Evolutionary conservation across 2,329 filamentous ascomycete species (phyloP).

Genomic region (Fusarium sp.): DNA sequence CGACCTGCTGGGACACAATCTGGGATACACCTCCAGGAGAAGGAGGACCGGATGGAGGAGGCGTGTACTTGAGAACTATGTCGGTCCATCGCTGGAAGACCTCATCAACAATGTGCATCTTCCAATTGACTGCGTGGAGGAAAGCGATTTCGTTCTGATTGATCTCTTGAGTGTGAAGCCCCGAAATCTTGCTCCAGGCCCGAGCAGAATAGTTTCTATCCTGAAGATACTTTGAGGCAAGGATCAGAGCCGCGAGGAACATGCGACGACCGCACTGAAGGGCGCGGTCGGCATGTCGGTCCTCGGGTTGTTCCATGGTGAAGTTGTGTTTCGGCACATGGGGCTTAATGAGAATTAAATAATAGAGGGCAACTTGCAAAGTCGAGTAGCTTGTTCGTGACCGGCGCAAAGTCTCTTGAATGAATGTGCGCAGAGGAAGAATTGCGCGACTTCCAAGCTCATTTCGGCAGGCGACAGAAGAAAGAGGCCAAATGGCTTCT

Average conservation of each 20-base stretch:
- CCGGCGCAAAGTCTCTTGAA: conserved; percentile 94
- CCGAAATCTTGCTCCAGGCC: conserved; percentile 99
- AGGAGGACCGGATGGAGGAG: conserved; percentile 69
- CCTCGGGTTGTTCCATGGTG: conserved; percentile 84
- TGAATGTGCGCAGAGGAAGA: conserved; percentile 91
- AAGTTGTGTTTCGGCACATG: conserved; percentile 87
- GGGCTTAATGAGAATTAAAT: conserved; percentile 92
- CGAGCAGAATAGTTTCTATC: conserved; percentile 97
- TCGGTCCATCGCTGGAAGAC: conserved; percentile 95
- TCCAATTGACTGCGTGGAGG: conserved; percentile 90
- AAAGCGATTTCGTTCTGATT: conserved; percentile 97
- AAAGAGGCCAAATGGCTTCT: conserved; percentile 95
- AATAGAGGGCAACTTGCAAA: conserved; percentile 95
- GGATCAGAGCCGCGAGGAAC: conserved; percentile 94
- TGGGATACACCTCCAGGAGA: conserved; percentile 62
- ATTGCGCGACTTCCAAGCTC: conserved; percentile 81
- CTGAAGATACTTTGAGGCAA: conserved; percentile 97
- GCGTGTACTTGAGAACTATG: conserved; percentile 87
- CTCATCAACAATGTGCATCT: conserved; percentile 89
- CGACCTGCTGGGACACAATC: conserved; percentile 59
- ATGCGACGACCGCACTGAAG: conserved; percentile 96
- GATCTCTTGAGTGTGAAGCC: conserved; percentile 92
- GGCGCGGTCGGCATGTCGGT: conserved; percentile 78
- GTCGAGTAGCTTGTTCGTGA: conserved; percentile 98
- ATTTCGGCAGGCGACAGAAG: conserved; percentile 80